Base-by-base conservation (phyloP, 345 rosid genomes). In the Murraya koenigii region DNA sequence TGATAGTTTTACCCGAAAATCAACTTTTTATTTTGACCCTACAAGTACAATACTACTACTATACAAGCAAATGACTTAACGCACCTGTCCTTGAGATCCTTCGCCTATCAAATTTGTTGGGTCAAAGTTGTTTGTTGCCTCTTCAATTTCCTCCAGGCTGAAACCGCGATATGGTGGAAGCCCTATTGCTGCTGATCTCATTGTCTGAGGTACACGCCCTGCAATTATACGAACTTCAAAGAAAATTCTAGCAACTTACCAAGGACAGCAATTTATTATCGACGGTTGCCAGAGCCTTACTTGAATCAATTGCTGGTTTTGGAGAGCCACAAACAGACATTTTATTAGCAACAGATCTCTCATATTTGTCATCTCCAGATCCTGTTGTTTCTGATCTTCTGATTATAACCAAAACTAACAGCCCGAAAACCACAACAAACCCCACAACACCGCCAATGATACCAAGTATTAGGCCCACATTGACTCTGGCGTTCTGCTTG, bases 141-240 rank as follows among this genome's bases (percentile, higher is more conserved):
- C 94, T 83, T 95, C 98, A 25, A 95, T 78, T 64, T 95, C 97
- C 80, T 93, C 98, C 81, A 92, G 82, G 25, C 89, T 83, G 87
- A 89, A 93, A 66, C 84, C 85, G 0, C 87, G 88, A 77, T 90
- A 93, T 0, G 93, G 90, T 28, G 91, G 88, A n/a, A 95, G 90
- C 64, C 99, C 98, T 4, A 95, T 87, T 32, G 92, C 91, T 36
- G 90, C 91, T 17, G 91, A 87, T 78, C 95, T 90, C 98, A 93
- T 91, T 54, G 93, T 90, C 67, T 89, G 93, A 1, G 96, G 96
- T 79, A 91, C 94, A 52, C 93, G 89, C 81, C 92, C 99, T 95
- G 82, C 77, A 68, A 77, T 38, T 3, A 23, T 8, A 47, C 15
- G 35, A 26, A 69, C 58, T 15, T 38, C 6, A 26, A 69, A 26